Base-by-base conservation (phyloP, 2,329 filamentous ascomycete species). In the Colletotrichum sublineola region DNA sequence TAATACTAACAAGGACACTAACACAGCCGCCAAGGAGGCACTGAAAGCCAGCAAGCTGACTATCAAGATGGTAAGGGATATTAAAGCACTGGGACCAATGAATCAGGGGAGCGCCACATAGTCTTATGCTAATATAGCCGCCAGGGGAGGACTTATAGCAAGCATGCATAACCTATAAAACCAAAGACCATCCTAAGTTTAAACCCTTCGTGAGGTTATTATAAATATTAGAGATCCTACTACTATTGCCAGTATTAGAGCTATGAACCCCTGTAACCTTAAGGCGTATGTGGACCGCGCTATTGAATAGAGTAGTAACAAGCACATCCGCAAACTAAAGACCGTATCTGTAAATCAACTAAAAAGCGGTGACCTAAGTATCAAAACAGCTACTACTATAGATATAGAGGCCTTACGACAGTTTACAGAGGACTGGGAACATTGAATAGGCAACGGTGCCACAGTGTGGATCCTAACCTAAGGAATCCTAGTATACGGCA, bases 231-330 rank as follows among this genome's bases (percentile, higher is more conserved):
- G 20, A 56, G 33, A 56, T n/a, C 31, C 31, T 36, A 38, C 24
- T 3, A 56, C 33, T 18, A 56, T 56, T n/a, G 20, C 20, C 14
- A 56, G 8, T 8, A 56, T 56, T 1, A 38, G 20, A 56, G 53
- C 33, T 8, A 56, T 56, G 14, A 56, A 56, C 31, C 31, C 53
- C 18, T 15, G 15, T 56, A 56, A 11, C 20, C 33, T 56, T 38
- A 56, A 56, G 33, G 18, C 18, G 2, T 8, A 56, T 8, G 14
- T 56, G 38, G 33, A 56, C 53, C 31, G 31, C 31, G 20, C 53
- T 3, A 56, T 56, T 11, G 29, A 77, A 73, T 61, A 73, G 55
- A 75, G 68, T 15, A 68, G 9, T 8, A 68, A 56, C 29, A 33
- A 68, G 38, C 18, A 68, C 12, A 56, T 56, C 53, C 31, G n/a